Percentiles rank a stretch among this genome's conserved stretches.
These are phyloP conservation scores for Neofusicoccum umdonicola DNA, from an alignment of 2,329 filamentous ascomycete species.

Conservation along the genomic window DNA sequence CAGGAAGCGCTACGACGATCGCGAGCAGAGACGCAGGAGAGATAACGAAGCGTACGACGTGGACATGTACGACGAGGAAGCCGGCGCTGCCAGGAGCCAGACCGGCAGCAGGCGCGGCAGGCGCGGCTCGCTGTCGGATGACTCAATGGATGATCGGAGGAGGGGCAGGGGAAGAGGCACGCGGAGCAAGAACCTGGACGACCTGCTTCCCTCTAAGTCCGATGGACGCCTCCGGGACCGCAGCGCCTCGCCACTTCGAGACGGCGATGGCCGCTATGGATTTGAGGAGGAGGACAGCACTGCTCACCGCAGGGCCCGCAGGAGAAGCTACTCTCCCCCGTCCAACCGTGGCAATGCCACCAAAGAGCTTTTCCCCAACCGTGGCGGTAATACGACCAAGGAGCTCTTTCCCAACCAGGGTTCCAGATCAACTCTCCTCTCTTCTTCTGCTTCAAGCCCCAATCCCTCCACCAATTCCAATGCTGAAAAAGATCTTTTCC, in stretches of 20 bases:
- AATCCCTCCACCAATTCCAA: slow-evolving; percentile 11
- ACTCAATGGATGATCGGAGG: slow-evolving; percentile 23
- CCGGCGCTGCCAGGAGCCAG: slow-evolving; percentile 22
- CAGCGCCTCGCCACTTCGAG: slow-evolving; percentile 54
- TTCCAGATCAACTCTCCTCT: slow-evolving; percentile 12
- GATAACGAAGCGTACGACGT: slow-evolving; percentile 64
- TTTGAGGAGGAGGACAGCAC: slow-evolving; percentile 50
- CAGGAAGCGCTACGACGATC: slow-evolving; percentile 45
- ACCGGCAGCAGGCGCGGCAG: slow-evolving; percentile 23
- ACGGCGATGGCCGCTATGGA: slow-evolving; percentile 48
- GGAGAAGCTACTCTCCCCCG: slow-evolving; percentile 42
- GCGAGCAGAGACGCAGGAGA: slow-evolving; percentile 38
- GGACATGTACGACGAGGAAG: slow-evolving; percentile 78
- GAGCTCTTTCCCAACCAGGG: slow-evolving; percentile 55
- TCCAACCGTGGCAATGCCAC: slow-evolving; percentile 24
- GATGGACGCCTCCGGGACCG: slow-evolving; percentile 55
- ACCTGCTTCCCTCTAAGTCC: slow-evolving; percentile 28
- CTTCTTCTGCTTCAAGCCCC: slow-evolving; percentile 12
- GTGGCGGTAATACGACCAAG: slow-evolving; percentile 47
- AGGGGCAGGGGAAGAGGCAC: slow-evolving; percentile 22
- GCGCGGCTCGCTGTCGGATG: slow-evolving; percentile 21
- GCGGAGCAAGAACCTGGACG: slow-evolving; percentile 25
- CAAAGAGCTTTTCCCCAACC: slow-evolving; percentile 46
- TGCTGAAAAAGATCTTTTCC: slow-evolving; percentile 20
- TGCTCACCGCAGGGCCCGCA: slow-evolving; percentile 40